phyloP scores from a whole-genome alignment of 805 yeast species.

The Komagataella phaffii region DNA sequence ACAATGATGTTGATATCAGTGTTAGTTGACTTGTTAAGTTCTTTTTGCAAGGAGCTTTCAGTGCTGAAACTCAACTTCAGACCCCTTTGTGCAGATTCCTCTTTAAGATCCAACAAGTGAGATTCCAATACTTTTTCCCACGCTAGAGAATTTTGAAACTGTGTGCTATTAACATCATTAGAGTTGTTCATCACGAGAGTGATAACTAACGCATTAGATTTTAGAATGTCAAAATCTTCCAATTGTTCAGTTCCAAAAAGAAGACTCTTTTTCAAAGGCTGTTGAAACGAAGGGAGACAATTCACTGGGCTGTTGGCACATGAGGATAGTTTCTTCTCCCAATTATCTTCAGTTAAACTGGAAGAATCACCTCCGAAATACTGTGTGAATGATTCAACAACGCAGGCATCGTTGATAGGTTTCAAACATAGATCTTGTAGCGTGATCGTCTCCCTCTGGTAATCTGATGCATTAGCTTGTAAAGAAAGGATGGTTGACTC shows the following conservation, averaged over 20 bases:
- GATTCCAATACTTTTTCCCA: slow-evolving; percentile 68
- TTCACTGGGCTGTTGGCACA: slow-evolving; percentile 79
- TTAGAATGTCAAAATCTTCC: slow-evolving; percentile 33
- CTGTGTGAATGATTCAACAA: slow-evolving; percentile 78
- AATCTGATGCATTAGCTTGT: slow-evolving; percentile 9
- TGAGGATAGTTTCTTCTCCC: slow-evolving; percentile 38
- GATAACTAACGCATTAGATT: slow-evolving; percentile 61
- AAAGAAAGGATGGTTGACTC: slow-evolving; percentile 39
- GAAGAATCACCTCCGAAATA: slow-evolving; percentile 59
- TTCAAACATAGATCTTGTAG: slow-evolving; percentile 70
- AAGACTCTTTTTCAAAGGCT: slow-evolving; percentile 64
- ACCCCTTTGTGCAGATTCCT: slow-evolving; percentile 36
- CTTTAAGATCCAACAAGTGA: slow-evolving; percentile 30
- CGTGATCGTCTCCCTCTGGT: slow-evolving; percentile 9
- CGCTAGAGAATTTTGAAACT: slow-evolving; percentile 23
- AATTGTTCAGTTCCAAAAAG: slow-evolving; percentile 39
- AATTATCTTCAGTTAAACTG: slow-evolving; percentile 32
- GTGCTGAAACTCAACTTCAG: slow-evolving; percentile 64
- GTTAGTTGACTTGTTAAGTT: slow-evolving; percentile 68
- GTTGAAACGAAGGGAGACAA: slow-evolving; percentile 84
- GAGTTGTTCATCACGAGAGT: slow-evolving; percentile 57
- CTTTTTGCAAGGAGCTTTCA: slow-evolving; percentile 75
- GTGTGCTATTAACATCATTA: slow-evolving; percentile 25
- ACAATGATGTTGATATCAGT: slow-evolving; percentile 62
- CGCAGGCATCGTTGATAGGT: slow-evolving; percentile 72